phyloP scores from a whole-genome alignment of 139 green algal species.

The Chlamydomonas asymmetrica region DNA sequence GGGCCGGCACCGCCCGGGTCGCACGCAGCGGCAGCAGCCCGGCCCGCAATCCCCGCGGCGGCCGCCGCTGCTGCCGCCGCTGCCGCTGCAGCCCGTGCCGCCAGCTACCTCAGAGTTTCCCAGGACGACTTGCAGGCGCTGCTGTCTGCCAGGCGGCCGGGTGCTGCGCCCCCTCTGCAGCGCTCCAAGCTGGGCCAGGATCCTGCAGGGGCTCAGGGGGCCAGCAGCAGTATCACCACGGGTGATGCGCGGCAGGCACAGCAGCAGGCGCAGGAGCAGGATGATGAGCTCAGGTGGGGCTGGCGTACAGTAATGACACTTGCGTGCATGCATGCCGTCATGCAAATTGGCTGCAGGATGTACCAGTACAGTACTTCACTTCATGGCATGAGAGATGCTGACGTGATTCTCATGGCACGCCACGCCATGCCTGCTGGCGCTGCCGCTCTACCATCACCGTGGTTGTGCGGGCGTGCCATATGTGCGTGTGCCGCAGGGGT shows the following conservation, averaged over 20 bases:
- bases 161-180: background rate
- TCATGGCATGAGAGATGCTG: background rate
- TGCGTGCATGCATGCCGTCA: background rate
- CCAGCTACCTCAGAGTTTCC: conserved; percentile 33
- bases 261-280: background rate
- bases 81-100: conserved; percentile 37
- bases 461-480: background rate
- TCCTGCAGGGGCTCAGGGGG: background rate
- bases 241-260: too few species aligned
- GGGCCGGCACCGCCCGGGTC: background rate
- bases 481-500: background rate
- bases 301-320: background rate
- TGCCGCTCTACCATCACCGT: background rate
- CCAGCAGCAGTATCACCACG: background rate
- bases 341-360: background rate
- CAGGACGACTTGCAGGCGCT: conserved; percentile 37
- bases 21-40: background rate
- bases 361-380: background rate
- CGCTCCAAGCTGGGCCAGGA: conserved; percentile 4
- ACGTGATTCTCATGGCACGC: background rate
- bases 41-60: conserved; percentile 17
- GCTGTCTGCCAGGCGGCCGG: too few species aligned
- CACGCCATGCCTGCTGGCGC: background rate
- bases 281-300: background rate
- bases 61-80: conserved; percentile 31